Evolutionary conservation across 148 eudicot genomes (phyloP).

Genomic region (Silene conica): DNA sequence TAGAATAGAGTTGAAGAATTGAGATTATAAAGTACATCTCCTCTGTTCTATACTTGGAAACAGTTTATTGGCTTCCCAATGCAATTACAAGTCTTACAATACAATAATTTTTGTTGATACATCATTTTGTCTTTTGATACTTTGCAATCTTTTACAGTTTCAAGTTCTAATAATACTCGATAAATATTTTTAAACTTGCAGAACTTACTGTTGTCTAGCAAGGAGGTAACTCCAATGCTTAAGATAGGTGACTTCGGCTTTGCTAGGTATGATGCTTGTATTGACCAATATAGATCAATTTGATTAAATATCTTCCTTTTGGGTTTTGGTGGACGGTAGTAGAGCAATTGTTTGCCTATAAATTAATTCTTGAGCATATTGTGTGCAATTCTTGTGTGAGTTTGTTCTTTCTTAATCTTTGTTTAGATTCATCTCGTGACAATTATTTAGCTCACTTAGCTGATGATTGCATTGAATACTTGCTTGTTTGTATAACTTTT

Average conservation of each 20-base stretch:
- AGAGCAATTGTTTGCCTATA: neutral
- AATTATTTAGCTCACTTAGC: neutral
- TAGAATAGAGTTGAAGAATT: neutral
- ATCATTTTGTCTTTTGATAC: neutral
- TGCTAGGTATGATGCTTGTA: slow-evolving; percentile 40
- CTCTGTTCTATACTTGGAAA: neutral
- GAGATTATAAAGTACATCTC: neutral
- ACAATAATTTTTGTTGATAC: neutral
- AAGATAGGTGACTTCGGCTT: slow-evolving; percentile 63
- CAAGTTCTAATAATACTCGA: neutral
- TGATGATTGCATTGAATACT: neutral
- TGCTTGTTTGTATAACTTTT: slow-evolving; percentile 1
- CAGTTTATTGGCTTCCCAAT: neutral
- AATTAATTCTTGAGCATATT: neutral
- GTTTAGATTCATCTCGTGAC: neutral
- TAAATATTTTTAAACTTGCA: slow-evolving; percentile 25
- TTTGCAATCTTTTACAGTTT: neutral
- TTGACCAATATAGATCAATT: neutral
- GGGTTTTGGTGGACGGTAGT: neutral
- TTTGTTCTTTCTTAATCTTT: neutral
- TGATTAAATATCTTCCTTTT: neutral
- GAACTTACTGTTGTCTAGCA: slow-evolving; percentile 46
- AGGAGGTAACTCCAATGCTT: slow-evolving; percentile 40
- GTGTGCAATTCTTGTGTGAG: neutral
- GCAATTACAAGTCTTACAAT: slow-evolving; percentile 5